phyloP scores from a whole-genome alignment of 805 yeast genomes.

The Diddensiella santjacobensis region DNA sequence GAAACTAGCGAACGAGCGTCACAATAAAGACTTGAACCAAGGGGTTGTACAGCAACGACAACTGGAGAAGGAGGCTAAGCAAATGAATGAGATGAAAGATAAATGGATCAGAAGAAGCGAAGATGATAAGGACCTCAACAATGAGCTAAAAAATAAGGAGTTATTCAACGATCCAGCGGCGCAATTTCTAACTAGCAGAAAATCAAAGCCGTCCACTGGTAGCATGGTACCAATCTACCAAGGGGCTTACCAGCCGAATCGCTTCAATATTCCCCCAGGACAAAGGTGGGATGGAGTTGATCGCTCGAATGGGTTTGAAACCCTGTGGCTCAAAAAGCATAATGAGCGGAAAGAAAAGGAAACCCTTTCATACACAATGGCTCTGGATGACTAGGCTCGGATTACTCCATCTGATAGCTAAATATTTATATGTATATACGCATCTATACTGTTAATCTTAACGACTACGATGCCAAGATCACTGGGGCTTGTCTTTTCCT shows the following conservation, averaged over 20 bases:
- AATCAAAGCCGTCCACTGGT: constrained; percentile 16
- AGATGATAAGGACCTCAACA: constrained; percentile 40
- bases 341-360: constrained; percentile 22
- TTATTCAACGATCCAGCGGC: constrained; percentile 63
- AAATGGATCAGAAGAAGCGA: constrained; percentile 28
- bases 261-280: constrained; percentile 78
- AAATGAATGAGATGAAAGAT: constrained; percentile 28
- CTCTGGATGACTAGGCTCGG: constrained; percentile 10
- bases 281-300: constrained; percentile 89
- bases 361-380: constrained; percentile 15
- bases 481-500: neutral
- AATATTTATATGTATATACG: constrained; percentile 2
- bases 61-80: constrained; percentile 30
- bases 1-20: constrained; percentile 16
- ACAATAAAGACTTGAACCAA: constrained; percentile 18
- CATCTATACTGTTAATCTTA: no score
- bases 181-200: constrained; percentile 35
- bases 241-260: constrained; percentile 57
- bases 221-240: constrained; percentile 55
- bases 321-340: constrained; percentile 45
- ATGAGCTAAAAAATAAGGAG: constrained; percentile 33
- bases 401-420: neutral
- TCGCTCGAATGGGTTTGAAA: constrained; percentile 84
- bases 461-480: no score
- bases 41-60: constrained; percentile 27